phyloP scores from a whole-genome alignment of 768 basidiomycete genomes.

The Amanita inopinata region DNA sequence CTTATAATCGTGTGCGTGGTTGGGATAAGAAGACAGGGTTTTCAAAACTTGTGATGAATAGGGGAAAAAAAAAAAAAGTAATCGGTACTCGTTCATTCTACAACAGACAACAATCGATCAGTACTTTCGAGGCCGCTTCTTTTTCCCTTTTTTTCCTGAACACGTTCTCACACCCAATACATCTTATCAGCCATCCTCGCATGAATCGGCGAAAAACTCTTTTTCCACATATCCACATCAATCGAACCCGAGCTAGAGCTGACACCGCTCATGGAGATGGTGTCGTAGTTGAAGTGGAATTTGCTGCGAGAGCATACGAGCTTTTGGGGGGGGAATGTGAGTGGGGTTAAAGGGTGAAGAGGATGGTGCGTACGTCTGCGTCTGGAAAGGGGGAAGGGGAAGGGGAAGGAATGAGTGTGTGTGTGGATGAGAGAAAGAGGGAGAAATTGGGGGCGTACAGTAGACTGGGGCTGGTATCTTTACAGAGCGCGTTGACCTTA shows the following conservation, averaged over 20 bases:
- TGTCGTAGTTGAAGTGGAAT: constrained; percentile 9
- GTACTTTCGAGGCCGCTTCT: too few relatives aligned
- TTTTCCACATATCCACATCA: constrained; percentile 3
- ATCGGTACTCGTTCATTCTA: too few relatives aligned
- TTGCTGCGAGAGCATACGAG: constrained; percentile 13
- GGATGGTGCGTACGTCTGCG: constrained; percentile 3
- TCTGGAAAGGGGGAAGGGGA: too few relatives aligned
- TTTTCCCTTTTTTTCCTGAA: too few relatives aligned
- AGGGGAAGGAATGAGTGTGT: background rate
- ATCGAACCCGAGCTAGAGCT: background rate
- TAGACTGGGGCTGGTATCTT: constrained; percentile 55
- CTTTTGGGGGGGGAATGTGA: constrained; percentile 1
- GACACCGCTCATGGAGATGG: constrained; percentile 3
- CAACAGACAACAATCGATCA: too few relatives aligned
- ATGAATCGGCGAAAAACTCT: constrained; percentile 3
- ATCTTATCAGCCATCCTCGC: background rate
- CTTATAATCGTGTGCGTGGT: too few relatives aligned
- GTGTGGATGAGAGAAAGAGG: background rate
- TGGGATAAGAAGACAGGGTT: too few relatives aligned
- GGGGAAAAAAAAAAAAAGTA: too few relatives aligned
- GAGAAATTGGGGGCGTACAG: constrained; percentile 33
- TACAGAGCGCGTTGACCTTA: constrained; percentile 44
- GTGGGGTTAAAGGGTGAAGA: background rate
- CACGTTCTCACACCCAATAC: constrained; percentile 7
- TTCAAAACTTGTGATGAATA: too few relatives aligned